Percentiles rank a stretch among this genome's conserved stretches.
phyloP scores from a whole-genome alignment of 2,329 filamentous ascomycete genomes.

The Monosporascus sp. region DNA sequence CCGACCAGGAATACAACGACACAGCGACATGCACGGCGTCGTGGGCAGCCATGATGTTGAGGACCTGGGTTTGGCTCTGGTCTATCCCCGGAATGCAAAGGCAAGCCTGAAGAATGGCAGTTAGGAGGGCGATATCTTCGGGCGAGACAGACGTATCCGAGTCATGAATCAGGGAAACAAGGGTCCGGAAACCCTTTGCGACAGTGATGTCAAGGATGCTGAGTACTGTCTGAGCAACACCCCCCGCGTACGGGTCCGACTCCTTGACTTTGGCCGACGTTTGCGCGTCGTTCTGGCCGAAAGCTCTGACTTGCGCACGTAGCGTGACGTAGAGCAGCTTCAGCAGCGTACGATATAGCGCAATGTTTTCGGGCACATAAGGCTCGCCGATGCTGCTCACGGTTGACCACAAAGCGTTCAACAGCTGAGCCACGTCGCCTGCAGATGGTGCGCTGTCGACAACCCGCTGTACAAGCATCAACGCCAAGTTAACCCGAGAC shows the following conservation, averaged over 20 bases:
- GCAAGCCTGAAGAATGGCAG: constrained; percentile 80
- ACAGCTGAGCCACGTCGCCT: constrained; percentile 46
- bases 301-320: constrained; percentile 51
- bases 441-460: constrained; percentile 50
- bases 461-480: constrained; percentile 76
- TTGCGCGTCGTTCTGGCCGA: constrained; percentile 13
- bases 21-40: constrained; percentile 75
- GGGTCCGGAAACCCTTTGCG: constrained; percentile 72
- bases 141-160: constrained; percentile 59
- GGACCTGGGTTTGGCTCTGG: constrained; percentile 63
- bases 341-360: constrained; percentile 78
- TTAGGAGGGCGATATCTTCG: constrained; percentile 80
- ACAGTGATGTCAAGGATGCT: constrained; percentile 78
- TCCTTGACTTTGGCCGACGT: constrained; percentile 23
- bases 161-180: constrained; percentile 79
- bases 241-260: constrained; percentile 34
- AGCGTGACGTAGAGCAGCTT: constrained; percentile 81
- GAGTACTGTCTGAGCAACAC: constrained; percentile 58
- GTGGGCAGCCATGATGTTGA: constrained; percentile 64
- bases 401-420: constrained; percentile 45
- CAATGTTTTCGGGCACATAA: constrained; percentile 45
- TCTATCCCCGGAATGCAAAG: constrained; percentile 73
- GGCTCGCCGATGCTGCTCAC: constrained; percentile 50
- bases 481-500: constrained; percentile 71
- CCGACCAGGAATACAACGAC: constrained; percentile 89